Base-by-base conservation (phyloP, 2,329 filamentous ascomycete species). In the Parascedosporium putredinis region DNA sequence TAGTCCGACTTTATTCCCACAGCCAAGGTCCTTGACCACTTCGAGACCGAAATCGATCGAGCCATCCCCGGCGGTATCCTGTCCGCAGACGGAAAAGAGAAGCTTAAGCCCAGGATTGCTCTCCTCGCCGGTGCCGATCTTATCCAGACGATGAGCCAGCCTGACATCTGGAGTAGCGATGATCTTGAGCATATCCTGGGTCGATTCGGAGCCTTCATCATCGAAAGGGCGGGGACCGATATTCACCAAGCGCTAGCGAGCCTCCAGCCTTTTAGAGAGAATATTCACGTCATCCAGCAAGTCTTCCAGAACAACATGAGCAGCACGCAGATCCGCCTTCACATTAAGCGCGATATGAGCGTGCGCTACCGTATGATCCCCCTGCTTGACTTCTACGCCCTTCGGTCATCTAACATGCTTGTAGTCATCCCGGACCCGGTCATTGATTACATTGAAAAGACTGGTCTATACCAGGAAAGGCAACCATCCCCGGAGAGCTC, bases 141-240 rank as follows among this genome's bases (percentile, higher is more conserved):
- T 49, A 83, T 86, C 58, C 79, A 81, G 66, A 91, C 81, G 56
- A 88, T 85, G 81, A 85, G 73, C 53, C 78, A 74, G 3, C 79
- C 80, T 1, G 83, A 81, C 3, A 80, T 96, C 1, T 97, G 91
- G 91, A 86, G 84, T 47, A 75, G 81, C 44, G 78, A 83, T 54
- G 91, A 96, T 75, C 71, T 96, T 50, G 84, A 93, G 58, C 86
- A 94, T 58, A 96, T 96, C 52, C 72, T 96, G 18, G 82, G 86
- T 45, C 78, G 84, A 61, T 95, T 86, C 61, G 88, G 88, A 40
- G 82, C 85, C 25, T 89, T 94, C 63, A 86, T 91, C 52, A 77
- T 94, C n/a, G 86, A 96, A 72, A 81, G 91, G 53, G 83, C 82
- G 36, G 90, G 89, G 40, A 95, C 88, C 20, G 88, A 95, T 60